Evolutionary conservation across 164 flowering plant species (phyloP), one percentile per base, ranked within the genome.

Genomic region (Annona cherimola): DNA sequence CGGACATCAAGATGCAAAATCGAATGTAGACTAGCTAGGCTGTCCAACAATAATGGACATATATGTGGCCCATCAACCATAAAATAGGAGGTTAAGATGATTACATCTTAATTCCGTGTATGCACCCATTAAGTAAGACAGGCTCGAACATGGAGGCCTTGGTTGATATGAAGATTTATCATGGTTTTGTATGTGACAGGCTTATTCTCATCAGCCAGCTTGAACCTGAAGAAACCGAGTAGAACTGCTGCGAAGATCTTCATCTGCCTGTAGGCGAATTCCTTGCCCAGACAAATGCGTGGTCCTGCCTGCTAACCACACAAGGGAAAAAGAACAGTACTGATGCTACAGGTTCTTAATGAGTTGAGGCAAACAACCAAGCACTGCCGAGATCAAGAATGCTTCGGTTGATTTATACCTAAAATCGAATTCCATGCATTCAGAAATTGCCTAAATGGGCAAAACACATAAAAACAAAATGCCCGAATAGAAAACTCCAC

Each of bases 191-290:
- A 61, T 9, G 11, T 19, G 19, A 61, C 64, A 61, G 20, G 39
- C 64, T 40, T 61, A 11, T 61, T 61, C 64, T 61, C 64, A 19
- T 61, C 64, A 61, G 39, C 26, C 8, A 61, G 64, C 64, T 61
- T 61, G 26, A 61, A 61, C 26, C 39, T 61, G 64, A 61, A 61
- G 64, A 61, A 61, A 11, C 64, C 26, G 26, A 61, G 2, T 9
- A 61, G 64, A 20, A 61, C 35, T 61, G 64, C 64, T 4, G 64
- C 64, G 26, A 18, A 61, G 5, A 61, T 61, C 64, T 89, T 91
- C 97, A 90, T 91, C 69, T 91, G 91, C 63, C 86, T 64, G 62
- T 91, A 88, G 18, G 94, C 90, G 71, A 89, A 89, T 35, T 91
- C 93, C 70, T 85, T 89, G 7, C 94, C 93, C n/a, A 87, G 63